Base-by-base conservation (phyloP, 371 early-diverging fungal species). In the Parasitella parasitica region DNA sequence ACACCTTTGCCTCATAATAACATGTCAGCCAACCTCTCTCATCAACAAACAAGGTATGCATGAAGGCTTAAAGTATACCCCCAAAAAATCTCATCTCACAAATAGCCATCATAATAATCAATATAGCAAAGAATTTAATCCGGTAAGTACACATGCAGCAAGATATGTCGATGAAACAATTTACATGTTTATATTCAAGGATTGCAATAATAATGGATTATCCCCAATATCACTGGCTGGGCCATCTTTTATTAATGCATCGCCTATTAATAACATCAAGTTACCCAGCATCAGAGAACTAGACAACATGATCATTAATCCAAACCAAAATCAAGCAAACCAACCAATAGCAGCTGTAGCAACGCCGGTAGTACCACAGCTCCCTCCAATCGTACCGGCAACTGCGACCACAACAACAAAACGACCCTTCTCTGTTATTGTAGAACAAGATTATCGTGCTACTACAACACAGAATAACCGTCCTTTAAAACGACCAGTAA, bases 281-380 rank as follows among this genome's bases (percentile, higher is more conserved):
- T 38, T 66, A 22, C 67, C 67, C 8, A 61, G 58, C 28, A 56
- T 61, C 22, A 46, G 32, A 7, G 61, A 66, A 32, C 35, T 66
- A 2, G 57, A 66, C 18, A 38, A 32, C n/a, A 50, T 63, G 57
- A 57, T 43, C 43, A 43, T 20, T 11, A 43, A 43, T 11, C 22
- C 43, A 43, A 22, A 0, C 3, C 9, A 7, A 43, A 22, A 0
- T 9, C 9, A 7, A 43, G 4, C 43, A 43, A 43, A 22, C 18
- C 11, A 43, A 11, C 43, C 43, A 43, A 43, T 43, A 0, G 20
- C 22, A 43, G 7, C 22, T 9, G 4, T 11, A 22, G 7, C 28
- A 22, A 4, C 57, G 3, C 3, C 32, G n/a, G n/a, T n/a, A 18
- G 16, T 30, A 8, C 32, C 13, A 26, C 36, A 49, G 2, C 13